These are phyloP conservation scores for Neurospora africana DNA, from an alignment of 495 filamentous ascomycete genomes.

Conservation along the genomic window DNA sequence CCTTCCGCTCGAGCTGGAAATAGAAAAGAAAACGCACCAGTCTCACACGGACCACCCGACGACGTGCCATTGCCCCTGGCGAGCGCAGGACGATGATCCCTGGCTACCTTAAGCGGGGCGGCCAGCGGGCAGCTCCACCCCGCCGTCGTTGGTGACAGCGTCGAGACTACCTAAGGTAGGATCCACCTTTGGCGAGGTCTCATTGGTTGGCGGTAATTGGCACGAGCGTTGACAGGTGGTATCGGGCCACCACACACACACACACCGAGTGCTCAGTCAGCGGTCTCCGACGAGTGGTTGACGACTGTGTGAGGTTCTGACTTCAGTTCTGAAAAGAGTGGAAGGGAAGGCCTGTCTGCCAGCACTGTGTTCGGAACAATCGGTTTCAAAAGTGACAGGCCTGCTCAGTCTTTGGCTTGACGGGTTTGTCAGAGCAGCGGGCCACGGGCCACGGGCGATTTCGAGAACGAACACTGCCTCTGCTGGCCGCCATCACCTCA, in stretches of 20 bases:
- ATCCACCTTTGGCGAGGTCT: neutral
- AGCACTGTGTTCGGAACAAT: conserved; percentile 13
- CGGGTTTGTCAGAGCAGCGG: neutral
- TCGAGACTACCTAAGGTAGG: neutral
- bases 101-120: neutral
- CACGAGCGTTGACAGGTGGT: neutral
- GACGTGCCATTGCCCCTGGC: neutral
- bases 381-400: conserved; percentile 9
- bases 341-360: neutral
- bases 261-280: neutral
- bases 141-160: neutral
- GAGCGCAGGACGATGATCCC: neutral
- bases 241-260: neutral
- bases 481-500: neutral
- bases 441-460: neutral
- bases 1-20: neutral
- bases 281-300: neutral
- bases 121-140: neutral
- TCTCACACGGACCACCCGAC: neutral
- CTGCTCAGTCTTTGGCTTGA: neutral
- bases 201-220: neutral
- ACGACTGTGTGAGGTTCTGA: neutral
- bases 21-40: neutral
- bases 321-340: neutral
- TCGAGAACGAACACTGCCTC: neutral